Conservation (phyloP, 768 basidiomycete genomes). For the Steccherinum ochraceum region DNA sequence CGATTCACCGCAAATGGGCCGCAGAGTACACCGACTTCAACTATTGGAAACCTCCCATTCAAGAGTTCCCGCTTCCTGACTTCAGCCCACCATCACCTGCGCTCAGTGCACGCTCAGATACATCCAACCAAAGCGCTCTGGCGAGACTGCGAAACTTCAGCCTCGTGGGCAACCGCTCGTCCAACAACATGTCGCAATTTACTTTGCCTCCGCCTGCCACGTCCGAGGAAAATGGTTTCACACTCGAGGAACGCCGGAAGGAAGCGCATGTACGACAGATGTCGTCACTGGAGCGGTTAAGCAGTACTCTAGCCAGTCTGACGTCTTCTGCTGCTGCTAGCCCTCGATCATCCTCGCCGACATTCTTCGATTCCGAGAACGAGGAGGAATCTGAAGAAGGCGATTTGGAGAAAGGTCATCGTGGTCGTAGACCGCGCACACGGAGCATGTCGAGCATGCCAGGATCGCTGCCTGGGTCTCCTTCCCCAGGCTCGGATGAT, state of each 20-base stretch:
- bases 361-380: slow-evolving; percentile 43
- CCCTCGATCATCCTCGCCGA: slow-evolving; percentile 47
- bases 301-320: slow-evolving; percentile 50
- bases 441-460: slow-evolving; percentile 83
- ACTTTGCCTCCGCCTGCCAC: slow-evolving; percentile 28
- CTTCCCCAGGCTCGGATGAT: slow-evolving; percentile 28
- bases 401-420: slow-evolving; percentile 31
- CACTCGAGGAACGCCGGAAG: slow-evolving; percentile 10
- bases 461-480: slow-evolving; percentile 54
- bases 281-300: slow-evolving; percentile 70
- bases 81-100: slow-evolving; percentile 86
- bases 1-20: slow-evolving; percentile 82
- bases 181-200: slow-evolving; percentile 20
- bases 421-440: slow-evolving; percentile 38
- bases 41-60: slow-evolving; percentile 84
- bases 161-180: slow-evolving; percentile 48
- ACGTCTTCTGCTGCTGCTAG: slow-evolving; percentile 37
- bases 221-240: slow-evolving; percentile 7
- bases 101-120: slow-evolving; percentile 89
- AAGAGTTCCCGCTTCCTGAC: slow-evolving; percentile 74
- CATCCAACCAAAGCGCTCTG: slow-evolving; percentile 65
- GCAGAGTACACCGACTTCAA: slow-evolving; percentile 96
- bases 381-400: slow-evolving; percentile 30
- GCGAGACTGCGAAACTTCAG: slow-evolving; percentile 75
- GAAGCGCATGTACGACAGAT: slow-evolving; percentile 55